Evolutionary conservation across 805 yeast species (phyloP).

Genomic region (Candida broadrunensis): DNA sequence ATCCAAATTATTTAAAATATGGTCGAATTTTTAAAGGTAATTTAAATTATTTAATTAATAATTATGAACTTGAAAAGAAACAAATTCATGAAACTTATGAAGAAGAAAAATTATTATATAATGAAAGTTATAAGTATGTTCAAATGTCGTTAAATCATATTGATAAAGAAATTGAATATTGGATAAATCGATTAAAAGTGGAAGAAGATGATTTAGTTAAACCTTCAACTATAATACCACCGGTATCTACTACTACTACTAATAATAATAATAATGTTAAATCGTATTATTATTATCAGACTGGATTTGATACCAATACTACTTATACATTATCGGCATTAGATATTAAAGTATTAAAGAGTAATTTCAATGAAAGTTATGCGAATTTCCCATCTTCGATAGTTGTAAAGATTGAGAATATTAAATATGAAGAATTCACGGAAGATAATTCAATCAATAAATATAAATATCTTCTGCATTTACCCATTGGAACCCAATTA

Average conservation of each 20-base stretch:
- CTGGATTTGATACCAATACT: conserved; percentile 60
- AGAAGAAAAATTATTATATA: conserved; percentile 57
- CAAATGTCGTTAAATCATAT: conserved; percentile 56
- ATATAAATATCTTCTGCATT: conserved; percentile 72
- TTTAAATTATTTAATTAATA: conserved; percentile 46
- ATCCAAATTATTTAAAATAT: conserved; percentile 36
- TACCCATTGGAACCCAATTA: conserved; percentile 82
- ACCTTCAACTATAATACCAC: too few species aligned
- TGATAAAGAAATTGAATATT: conserved; percentile 38
- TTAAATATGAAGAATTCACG: conserved; percentile 61
- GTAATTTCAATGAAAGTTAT: conserved; percentile 55
- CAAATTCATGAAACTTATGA: conserved; percentile 49
- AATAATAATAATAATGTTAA: conserved; percentile 9
- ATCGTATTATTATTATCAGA: conserved; percentile 74
- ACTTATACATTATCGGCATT: conserved; percentile 72
- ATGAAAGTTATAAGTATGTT: conserved; percentile 56
- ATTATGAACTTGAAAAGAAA: conserved; percentile 59
- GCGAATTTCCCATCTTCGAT: conserved; percentile 66
- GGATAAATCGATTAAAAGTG: conserved; percentile 24
- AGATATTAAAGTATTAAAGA: conserved; percentile 70
- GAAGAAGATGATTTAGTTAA: not conserved
- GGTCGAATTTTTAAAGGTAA: conserved; percentile 73
- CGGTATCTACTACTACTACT: not conserved
- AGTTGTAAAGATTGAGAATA: conserved; percentile 62
- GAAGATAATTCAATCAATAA: conserved; percentile 57